A percentile compares a stretch with the other conserved stretches of the same genome.
Evolutionary conservation across 495 filamentous ascomycete species (phyloP).

Genomic region (Penicillium canescens): DNA sequence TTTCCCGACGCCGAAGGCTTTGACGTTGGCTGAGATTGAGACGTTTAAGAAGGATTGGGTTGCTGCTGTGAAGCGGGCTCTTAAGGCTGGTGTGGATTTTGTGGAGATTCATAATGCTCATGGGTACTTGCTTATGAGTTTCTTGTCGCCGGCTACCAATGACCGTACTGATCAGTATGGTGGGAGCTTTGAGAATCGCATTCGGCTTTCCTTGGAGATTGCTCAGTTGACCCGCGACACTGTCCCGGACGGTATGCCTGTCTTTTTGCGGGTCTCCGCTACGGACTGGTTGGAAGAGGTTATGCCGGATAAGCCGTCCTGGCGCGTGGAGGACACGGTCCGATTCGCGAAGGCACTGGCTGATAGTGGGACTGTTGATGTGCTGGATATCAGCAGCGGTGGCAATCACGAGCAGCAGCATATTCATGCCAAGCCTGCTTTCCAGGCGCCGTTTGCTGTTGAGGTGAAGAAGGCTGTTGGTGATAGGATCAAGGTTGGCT

Average conservation of each 20-base stretch:
- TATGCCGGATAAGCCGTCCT: slow-evolving; percentile 45
- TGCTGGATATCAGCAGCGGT: slow-evolving; percentile 64
- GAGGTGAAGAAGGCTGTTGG: slow-evolving; percentile 60
- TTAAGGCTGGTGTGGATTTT: slow-evolving; percentile 58
- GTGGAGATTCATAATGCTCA: slow-evolving; percentile 59
- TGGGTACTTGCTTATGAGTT: slow-evolving; percentile 65
- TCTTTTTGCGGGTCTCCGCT: slow-evolving; percentile 61
- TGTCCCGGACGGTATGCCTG: slow-evolving; percentile 62
- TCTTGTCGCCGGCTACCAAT: slow-evolving; percentile 63
- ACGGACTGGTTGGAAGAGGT: slow-evolving; percentile 60
- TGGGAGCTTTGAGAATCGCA: slow-evolving; percentile 62
- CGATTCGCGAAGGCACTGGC: slow-evolving; percentile 53
- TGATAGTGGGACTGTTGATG: slow-evolving; percentile 53
- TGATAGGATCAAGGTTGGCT: slow-evolving; percentile 54
- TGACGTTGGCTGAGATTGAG: slow-evolving; percentile 58
- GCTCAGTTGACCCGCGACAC: slow-evolving; percentile 50
- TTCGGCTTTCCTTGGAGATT: slow-evolving; percentile 57
- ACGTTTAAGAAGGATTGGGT: slow-evolving; percentile 57
- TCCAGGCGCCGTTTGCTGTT: slow-evolving; percentile 63
- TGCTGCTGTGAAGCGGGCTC: slow-evolving; percentile 52
- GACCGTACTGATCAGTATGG: slow-evolving; percentile 62
- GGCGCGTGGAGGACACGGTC: slow-evolving; percentile 59
- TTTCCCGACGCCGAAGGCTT: slow-evolving; percentile 49
- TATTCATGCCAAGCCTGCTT: slow-evolving; percentile 54
- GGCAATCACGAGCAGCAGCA: slow-evolving; percentile 58